Conservation (phyloP, 2,329 filamentous ascomycete genomes). For the Aspergillus puulaauensis region DNA sequence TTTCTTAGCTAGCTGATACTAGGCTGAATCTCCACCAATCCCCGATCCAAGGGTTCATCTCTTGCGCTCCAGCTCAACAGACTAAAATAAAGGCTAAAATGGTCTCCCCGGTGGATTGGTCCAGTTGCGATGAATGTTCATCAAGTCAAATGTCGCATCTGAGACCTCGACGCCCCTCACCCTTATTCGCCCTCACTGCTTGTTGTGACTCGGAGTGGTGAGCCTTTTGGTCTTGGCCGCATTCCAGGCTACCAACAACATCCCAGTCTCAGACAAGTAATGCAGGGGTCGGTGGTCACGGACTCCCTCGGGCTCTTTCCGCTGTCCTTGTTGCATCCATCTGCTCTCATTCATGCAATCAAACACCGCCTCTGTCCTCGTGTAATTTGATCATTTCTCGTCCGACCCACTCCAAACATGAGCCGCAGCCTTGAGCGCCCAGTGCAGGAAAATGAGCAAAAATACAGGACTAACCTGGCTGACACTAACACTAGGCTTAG, state of each 20-base stretch:
- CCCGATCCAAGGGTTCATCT: conserved; percentile 5
- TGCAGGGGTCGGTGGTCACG: neutral
- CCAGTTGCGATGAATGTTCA: neutral
- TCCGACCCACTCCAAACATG: conserved; percentile 8
- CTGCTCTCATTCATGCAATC: neutral
- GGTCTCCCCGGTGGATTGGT: neutral
- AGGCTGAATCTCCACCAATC: conserved; percentile 9
- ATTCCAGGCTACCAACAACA: conserved; percentile 1
- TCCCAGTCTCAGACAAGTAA: neutral
- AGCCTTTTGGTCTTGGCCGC: neutral
- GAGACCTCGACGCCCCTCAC: neutral
- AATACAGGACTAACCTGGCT: neutral
- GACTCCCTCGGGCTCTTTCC: neutral
- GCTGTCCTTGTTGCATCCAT: conserved; percentile 1
- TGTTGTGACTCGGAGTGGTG: neutral
- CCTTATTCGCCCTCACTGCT: neutral
- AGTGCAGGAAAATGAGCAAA: neutral
- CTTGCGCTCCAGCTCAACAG: neutral
- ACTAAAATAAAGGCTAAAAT: neutral
- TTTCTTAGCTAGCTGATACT: neutral
- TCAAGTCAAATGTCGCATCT: neutral
- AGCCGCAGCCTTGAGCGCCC: conserved; percentile 3
- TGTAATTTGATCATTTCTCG: conserved; percentile 7
- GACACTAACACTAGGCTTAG: neutral
- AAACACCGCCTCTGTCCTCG: neutral